Percentiles rank a stretch among this genome's conserved stretches.
Conservation (phyloP, 2,329 filamentous ascomycete genomes). For the Beauveria rudraprayagi region DNA sequence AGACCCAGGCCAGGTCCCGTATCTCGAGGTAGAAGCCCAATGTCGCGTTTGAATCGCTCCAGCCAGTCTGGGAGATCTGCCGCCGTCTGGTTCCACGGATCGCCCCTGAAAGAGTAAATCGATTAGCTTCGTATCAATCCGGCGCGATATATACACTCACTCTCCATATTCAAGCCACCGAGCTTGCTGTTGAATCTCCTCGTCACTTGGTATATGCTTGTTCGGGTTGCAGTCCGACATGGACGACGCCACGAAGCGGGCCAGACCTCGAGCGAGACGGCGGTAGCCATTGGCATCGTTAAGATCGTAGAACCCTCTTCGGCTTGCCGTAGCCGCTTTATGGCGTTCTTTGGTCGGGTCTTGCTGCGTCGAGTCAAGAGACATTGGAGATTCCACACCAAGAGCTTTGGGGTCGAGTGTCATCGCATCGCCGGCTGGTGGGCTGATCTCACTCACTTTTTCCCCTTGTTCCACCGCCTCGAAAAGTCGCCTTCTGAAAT, state of each 20-base stretch:
- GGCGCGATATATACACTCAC: constrained; percentile 28
- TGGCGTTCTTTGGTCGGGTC: constrained; percentile 54
- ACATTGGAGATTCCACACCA: background rate
- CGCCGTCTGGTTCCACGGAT: constrained; percentile 56
- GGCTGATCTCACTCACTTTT: background rate
- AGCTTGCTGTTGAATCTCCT: constrained; percentile 54
- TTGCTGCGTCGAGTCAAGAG: constrained; percentile 25
- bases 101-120: constrained; percentile 33
- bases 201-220: constrained; percentile 48
- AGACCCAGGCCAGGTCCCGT: constrained; percentile 1
- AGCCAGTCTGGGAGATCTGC: constrained; percentile 59
- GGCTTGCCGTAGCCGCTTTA: constrained; percentile 38
- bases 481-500: constrained; percentile 44
- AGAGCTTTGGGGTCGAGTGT: background rate
- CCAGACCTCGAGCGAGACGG: constrained; percentile 46
- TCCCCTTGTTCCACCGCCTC: background rate
- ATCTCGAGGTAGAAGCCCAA: constrained; percentile 24
- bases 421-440: background rate
- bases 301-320: constrained; percentile 50
- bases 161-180: constrained; percentile 56
- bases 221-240: constrained; percentile 55
- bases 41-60: constrained; percentile 51
- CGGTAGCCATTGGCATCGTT: constrained; percentile 54
- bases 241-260: constrained; percentile 41
- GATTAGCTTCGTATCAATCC: constrained; percentile 14